Evolutionary conservation across 2,329 filamentous ascomycete genomes (phyloP).

Genomic region (Annulohypoxylon truncatum): DNA sequence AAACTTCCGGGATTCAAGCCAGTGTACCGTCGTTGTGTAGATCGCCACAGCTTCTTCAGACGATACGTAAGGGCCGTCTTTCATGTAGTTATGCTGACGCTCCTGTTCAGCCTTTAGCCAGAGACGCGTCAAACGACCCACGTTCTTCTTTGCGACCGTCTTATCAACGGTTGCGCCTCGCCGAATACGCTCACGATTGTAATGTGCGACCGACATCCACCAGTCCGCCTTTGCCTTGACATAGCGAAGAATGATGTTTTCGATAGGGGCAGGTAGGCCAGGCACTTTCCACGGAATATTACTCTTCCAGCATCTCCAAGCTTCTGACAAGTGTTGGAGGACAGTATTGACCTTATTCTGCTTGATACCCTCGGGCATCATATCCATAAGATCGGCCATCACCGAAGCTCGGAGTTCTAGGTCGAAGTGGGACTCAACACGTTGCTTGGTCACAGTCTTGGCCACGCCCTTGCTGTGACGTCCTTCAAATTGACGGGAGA

Average conservation of each 20-base stretch:
- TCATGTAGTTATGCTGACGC: constrained; percentile 99
- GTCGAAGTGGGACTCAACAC: constrained; percentile 98
- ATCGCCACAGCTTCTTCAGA: constrained; percentile 99
- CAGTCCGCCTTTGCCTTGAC: constrained; percentile 99
- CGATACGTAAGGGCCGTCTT: constrained; percentile 97
- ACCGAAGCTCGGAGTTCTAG: constrained; percentile 96
- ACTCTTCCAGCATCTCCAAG: constrained; percentile 99
- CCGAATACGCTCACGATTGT: constrained; percentile 97
- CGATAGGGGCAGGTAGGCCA: constrained; percentile 93
- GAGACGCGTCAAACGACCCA: constrained; percentile 90
- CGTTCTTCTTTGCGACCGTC: constrained; percentile 99
- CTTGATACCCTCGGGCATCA: constrained; percentile 99
- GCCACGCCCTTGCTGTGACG: constrained; percentile 98
- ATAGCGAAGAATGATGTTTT: constrained; percentile 98
- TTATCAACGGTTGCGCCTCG: constrained; percentile 98
- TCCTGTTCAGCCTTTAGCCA: constrained; percentile 99
- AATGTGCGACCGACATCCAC: constrained; percentile 99
- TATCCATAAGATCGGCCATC: constrained; percentile 99
- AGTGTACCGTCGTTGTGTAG: constrained; percentile 98
- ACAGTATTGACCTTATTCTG: constrained; percentile 99
- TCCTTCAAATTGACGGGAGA: constrained; percentile 97
- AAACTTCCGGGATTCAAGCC: constrained; percentile 98
- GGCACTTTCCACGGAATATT: constrained; percentile 99
- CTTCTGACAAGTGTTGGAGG: constrained; percentile 95
- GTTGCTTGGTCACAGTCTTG: constrained; percentile 98